Base-by-base conservation (phyloP, 345 rosid genomes). In the Melastoma malabathricum region DNA sequence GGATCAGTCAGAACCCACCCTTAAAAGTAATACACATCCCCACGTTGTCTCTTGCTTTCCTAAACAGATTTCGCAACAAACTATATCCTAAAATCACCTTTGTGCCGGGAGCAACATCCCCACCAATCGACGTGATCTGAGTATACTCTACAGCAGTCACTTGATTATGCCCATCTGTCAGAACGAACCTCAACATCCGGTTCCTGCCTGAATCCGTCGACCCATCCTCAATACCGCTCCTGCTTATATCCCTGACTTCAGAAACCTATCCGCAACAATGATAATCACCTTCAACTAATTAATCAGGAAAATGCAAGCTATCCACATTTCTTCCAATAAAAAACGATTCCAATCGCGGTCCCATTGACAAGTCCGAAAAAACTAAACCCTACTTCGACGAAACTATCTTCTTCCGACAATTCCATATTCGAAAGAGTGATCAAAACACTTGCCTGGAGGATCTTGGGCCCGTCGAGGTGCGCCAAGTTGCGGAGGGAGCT, bases 91-190 rank as follows among this genome's bases (percentile, higher is more conserved):
- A 56, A 8, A 51, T 57, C 75, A 89, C 98, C 96, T 90, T 90
- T 52, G 89, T 67, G 57, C 98, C 85, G 45, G 96, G 94, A 72
- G 75, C 74, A 50, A 82, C 70, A 69, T 83, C 83, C 31, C 51
- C 69, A 9, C 68, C 64, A 61, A 90, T 59, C 10, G 80, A 57
- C 3, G 83, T 76, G 20, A 80, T 54, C 55, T 72, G 88, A 65
- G 70, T 56, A 65, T 68, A 83, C 75, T 90, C 98, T 1, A 86
- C 59, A 4, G 94, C 92, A 6, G 75, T 73, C 47, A 86, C 71
- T 67, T 90, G 92, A 1, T 43, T 60, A 50, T 72, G 73, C 17
- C 96, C 98, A 57, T 90, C 98, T 14, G 96, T 80, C 48, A 90
- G 79, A 20, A 9, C 18, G 4, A 86, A 54, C 59, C 73, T 79